phyloP scores from a whole-genome alignment of 768 basidiomycete genomes.

The Suillus spraguei region DNA sequence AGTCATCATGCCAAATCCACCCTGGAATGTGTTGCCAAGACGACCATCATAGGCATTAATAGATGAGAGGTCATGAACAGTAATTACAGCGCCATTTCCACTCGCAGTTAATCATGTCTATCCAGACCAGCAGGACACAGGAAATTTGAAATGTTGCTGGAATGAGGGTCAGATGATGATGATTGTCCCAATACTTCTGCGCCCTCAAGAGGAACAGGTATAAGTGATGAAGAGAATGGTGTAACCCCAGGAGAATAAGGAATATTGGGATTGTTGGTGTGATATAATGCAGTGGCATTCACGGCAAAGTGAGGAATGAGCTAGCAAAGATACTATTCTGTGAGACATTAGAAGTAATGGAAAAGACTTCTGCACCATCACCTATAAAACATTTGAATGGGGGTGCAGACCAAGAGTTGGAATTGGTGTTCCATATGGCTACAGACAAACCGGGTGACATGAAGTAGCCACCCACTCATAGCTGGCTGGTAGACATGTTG shows the following conservation, averaged over 20 bases:
- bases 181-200: slow-evolving; percentile 63
- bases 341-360: slow-evolving; percentile 76
- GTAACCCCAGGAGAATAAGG: slow-evolving; percentile 82
- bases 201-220: slow-evolving; percentile 69
- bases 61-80: slow-evolving; percentile 72
- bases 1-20: slow-evolving; percentile 76
- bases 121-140: slow-evolving; percentile 88
- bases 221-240: slow-evolving; percentile 87
- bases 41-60: slow-evolving; percentile 80
- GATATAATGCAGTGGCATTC: slow-evolving; percentile 48
- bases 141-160: slow-evolving; percentile 65
- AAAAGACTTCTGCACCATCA: slow-evolving; percentile 65
- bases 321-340: slow-evolving; percentile 83
- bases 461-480: slow-evolving; percentile 84
- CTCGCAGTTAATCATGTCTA: slow-evolving; percentile 87
- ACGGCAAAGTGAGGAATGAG: slow-evolving; percentile 78
- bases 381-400: slow-evolving; percentile 85
- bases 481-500: slow-evolving; percentile 59
- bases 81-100: slow-evolving; percentile 70
- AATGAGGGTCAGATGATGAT: slow-evolving; percentile 59
- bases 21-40: slow-evolving; percentile 88
- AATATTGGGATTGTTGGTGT: slow-evolving; percentile 82
- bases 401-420: slow-evolving; percentile 71
- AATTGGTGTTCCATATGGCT: slow-evolving; percentile 68
- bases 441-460: slow-evolving; percentile 66